Evolutionary conservation across 2,329 filamentous ascomycete genomes (phyloP).

Genomic region (Blastomyces parvus): DNA sequence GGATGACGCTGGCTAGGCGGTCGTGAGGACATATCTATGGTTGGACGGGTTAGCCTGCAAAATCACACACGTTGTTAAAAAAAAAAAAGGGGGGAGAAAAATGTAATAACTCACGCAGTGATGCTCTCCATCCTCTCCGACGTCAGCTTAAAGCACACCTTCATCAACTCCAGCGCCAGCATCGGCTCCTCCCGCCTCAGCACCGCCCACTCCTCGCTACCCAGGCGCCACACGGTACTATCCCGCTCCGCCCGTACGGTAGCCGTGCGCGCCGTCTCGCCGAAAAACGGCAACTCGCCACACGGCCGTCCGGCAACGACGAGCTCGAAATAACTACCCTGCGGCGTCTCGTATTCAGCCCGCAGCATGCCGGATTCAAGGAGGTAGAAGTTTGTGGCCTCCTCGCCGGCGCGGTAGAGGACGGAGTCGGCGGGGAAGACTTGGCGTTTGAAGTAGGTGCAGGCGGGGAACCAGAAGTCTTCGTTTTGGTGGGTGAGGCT

Average conservation of each 20-base stretch:
- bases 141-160: constrained; percentile 83
- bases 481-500: constrained; percentile 76
- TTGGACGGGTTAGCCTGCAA: neutral
- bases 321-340: constrained; percentile 79
- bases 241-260: constrained; percentile 76
- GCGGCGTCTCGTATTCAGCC: constrained; percentile 82
- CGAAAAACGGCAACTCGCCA: constrained; percentile 93
- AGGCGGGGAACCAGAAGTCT: constrained; percentile 85
- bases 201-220: constrained; percentile 58
- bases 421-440: constrained; percentile 60
- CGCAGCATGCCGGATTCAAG: constrained; percentile 81
- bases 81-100: neutral
- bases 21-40: neutral
- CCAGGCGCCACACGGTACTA: constrained; percentile 74
- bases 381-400: constrained; percentile 77
- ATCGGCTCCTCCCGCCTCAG: constrained; percentile 65
- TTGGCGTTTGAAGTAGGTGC: constrained; percentile 62
- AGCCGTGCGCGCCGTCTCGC: constrained; percentile 75
- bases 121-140: constrained; percentile 80
- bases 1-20: neutral
- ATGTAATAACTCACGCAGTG: constrained; percentile 42
- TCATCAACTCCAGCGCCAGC: constrained; percentile 73
- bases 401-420: constrained; percentile 68
- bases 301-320: constrained; percentile 93
- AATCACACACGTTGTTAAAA: neutral